Evolutionary conservation across 1,284 basidiomycete genomes (phyloP).

Genomic region (Cutaneotrichosporon cavernicola): DNA sequence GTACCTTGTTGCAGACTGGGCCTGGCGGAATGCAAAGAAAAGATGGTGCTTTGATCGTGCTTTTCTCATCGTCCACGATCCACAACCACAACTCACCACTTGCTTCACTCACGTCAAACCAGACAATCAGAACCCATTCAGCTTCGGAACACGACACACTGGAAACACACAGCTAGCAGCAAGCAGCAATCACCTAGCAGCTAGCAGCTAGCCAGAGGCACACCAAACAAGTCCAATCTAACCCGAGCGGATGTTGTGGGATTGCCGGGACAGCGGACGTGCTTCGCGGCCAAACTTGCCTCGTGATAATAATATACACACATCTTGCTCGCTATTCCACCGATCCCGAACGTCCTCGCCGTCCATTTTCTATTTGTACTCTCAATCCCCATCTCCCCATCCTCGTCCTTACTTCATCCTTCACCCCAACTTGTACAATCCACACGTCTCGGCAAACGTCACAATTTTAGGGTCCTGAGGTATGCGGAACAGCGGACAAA

Average conservation of each 20-base stretch:
- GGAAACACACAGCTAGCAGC: background rate
- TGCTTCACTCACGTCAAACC: too few relatives aligned
- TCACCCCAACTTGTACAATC: background rate
- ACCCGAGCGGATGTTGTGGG: background rate
- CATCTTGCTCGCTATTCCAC: slow-evolving; percentile 2
- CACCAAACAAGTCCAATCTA: background rate
- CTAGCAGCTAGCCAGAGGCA: too few relatives aligned
- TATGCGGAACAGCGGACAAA: slow-evolving; percentile 3
- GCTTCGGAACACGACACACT: background rate
- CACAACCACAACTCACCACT: background rate
- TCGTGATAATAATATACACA: background rate
- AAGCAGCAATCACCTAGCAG: too few relatives aligned
- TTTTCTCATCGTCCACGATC: background rate
- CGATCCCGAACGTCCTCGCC: background rate
- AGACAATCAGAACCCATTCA: background rate
- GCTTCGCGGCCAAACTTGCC: slow-evolving; percentile 1
- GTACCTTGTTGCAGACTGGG: too few relatives aligned
- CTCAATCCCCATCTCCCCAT: background rate
- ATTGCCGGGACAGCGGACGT: background rate
- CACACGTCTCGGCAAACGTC: background rate
- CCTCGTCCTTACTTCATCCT: background rate
- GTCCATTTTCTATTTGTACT: background rate
- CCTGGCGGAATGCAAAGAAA: background rate
- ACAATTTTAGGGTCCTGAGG: background rate
- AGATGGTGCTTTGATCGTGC: background rate